phyloP scores from a whole-genome alignment of 768 basidiomycete genomes.

The Epithele typhae region DNA sequence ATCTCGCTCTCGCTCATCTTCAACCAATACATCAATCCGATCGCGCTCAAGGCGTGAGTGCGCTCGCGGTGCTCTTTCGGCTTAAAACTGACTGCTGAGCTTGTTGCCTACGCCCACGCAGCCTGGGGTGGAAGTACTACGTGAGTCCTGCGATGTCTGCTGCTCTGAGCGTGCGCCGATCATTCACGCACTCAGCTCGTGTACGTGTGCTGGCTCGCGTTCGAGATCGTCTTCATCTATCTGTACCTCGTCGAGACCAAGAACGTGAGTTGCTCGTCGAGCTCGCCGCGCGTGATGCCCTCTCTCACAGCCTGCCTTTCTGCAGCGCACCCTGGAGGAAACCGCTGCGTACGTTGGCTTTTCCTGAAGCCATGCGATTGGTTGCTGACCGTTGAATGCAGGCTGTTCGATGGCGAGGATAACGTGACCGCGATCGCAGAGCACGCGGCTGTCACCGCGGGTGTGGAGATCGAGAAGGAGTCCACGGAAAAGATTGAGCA shows the following conservation, averaged over 20 bases:
- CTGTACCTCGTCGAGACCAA: conserved; percentile 36
- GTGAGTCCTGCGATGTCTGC: conserved; percentile 13
- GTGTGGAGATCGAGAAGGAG: conserved; percentile 15
- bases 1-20: conserved; percentile 44
- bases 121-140: conserved; percentile 44
- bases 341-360: conserved; percentile 28
- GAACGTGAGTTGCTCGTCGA: conserved; percentile 21
- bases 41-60: conserved; percentile 29
- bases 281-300: too few relatives aligned
- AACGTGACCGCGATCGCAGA: conserved; percentile 17
- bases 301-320: not conserved
- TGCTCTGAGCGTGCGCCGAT: not conserved
- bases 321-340: conserved; percentile 30
- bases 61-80: not conserved
- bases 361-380: not conserved
- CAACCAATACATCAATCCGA: conserved; percentile 42
- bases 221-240: conserved; percentile 37
- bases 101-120: conserved; percentile 2
- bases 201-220: conserved; percentile 37
- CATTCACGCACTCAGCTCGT: conserved; percentile 23
- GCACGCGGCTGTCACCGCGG: conserved; percentile 17
- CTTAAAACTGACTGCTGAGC: not conserved
- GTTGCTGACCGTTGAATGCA: conserved; percentile 1
- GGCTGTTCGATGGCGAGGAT: conserved; percentile 30
- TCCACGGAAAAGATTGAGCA: conserved; percentile 16